These are phyloP conservation scores for Dactylellina haptotyla DNA, from an alignment of 2,329 filamentous ascomycete species.

Conservation along the genomic window DNA sequence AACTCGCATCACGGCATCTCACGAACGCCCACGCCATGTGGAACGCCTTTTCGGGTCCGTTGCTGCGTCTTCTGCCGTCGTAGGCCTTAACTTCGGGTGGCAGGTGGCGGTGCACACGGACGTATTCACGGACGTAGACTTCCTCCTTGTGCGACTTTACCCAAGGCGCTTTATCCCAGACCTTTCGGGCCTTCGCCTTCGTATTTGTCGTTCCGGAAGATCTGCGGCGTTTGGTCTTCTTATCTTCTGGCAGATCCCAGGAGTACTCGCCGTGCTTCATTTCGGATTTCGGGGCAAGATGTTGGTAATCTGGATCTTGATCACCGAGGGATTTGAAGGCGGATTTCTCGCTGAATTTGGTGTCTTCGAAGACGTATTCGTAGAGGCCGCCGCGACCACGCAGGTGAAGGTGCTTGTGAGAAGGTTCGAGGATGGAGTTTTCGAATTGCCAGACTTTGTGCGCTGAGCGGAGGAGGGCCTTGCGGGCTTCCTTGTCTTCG, in stretches of 20 bases:
- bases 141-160: slow-evolving; percentile 43
- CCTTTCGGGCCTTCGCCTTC: slow-evolving; percentile 17
- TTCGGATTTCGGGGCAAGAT: slow-evolving; percentile 38
- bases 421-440: slow-evolving; percentile 46
- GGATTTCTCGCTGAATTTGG: slow-evolving; percentile 46
- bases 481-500: slow-evolving; percentile 41
- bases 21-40: slow-evolving; percentile 53
- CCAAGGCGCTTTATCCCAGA: slow-evolving; percentile 48
- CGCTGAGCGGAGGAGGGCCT: slow-evolving; percentile 22
- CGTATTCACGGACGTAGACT: slow-evolving; percentile 42
- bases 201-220: slow-evolving; percentile 10
- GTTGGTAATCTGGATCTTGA: slow-evolving; percentile 45
- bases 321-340: slow-evolving; percentile 48
- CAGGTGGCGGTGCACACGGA: slow-evolving; percentile 45
- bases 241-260: slow-evolving; percentile 43
- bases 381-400: slow-evolving; percentile 47
- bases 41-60: slow-evolving; percentile 51
- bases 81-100: slow-evolving; percentile 50
- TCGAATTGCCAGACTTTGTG: slow-evolving; percentile 54
- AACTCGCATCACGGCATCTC: slow-evolving; percentile 44
- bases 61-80: slow-evolving; percentile 32
- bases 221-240: slow-evolving; percentile 24
- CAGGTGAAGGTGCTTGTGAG: slow-evolving; percentile 46
- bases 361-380: slow-evolving; percentile 50
- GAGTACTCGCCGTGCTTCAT: slow-evolving; percentile 41